Base-by-base conservation (phyloP, 2,329 filamentous ascomycete genomes). In the Fonsecaea monophora region DNA sequence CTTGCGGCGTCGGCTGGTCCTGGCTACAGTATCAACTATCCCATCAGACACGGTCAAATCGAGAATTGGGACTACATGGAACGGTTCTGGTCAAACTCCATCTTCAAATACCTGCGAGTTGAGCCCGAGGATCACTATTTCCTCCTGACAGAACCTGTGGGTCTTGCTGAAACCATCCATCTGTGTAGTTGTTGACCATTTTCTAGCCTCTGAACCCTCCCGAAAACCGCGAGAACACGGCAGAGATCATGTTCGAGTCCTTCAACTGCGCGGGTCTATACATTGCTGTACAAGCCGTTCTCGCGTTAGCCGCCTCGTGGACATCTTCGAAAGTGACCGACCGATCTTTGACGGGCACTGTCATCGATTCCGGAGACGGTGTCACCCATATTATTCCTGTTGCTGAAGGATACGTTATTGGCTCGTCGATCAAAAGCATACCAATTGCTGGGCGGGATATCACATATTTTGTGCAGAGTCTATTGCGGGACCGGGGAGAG, bases 11-110 rank as follows among this genome's bases (percentile, higher is more conserved):
- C 92, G 55, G 87, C 84, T 72, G 95, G 95, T 65, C 93, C 95
- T 74, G 93, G 95, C 72, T 99, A 99, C 81, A 94, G 93, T 65
- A 85, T 99, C 78, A 92, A 98, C 82, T 99, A 98, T 80, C 95
- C 95, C 65, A 98, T 99, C 75, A 89, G 95, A 72, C 95, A 99
- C 77, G 95, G 95, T 57, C 95, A 99, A 83, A 92, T 99, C 80
- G 95, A 99, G 83, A 98, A 99, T 78, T 99, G 95, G 95, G 95
- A 99, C 81, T 92, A 97, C 76, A 99, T 99, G 95, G 95, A 99
- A 81, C 90, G 95, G 70, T 99, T 98, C 83, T 99, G 95, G 95
- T 98, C 96, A 73, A 98, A 98, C 83, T 99, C 95, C 70, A 99
- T 99, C 82, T 99, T 99, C 88, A 99, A 99, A 80, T 99, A 99